phyloP scores from a whole-genome alignment of 2,329 filamentous ascomycete species.

The Aureobasidium lini region DNA sequence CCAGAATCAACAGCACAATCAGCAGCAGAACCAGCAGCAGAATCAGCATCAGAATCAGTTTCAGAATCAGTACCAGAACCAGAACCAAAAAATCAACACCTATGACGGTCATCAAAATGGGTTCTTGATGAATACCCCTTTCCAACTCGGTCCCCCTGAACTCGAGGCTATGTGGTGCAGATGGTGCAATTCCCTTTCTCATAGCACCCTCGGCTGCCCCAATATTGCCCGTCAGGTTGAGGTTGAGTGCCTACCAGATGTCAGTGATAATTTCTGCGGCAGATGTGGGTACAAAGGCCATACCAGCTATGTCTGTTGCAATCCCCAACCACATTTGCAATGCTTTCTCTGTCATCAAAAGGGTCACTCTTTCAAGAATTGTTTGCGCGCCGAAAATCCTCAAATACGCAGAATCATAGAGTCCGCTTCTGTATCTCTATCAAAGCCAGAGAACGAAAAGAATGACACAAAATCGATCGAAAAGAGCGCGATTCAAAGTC shows the following conservation, averaged over 20 bases:
- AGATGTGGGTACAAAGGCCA: background rate
- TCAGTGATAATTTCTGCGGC: background rate
- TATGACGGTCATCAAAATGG: background rate
- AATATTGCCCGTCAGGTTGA: background rate
- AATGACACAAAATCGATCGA: background rate
- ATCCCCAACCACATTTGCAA: background rate
- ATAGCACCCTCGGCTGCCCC: background rate
- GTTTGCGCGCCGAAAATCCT: background rate
- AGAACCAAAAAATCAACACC: background rate
- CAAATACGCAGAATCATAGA: background rate
- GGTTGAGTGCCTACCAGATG: background rate
- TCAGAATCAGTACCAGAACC: background rate
- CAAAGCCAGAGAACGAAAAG: background rate
- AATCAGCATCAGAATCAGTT: background rate
- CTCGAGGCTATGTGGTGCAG: background rate
- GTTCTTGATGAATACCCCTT: background rate
- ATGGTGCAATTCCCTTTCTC: background rate
- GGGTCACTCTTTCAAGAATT: background rate
- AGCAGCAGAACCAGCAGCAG: background rate
- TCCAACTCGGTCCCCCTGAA: background rate
- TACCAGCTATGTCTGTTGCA: background rate
- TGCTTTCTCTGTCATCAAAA: background rate
- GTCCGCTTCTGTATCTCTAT: background rate
- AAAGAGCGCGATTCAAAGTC: background rate
- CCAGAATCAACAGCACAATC: background rate